Percentiles rank a stretch among this genome's conserved stretches.
phyloP scores from a whole-genome alignment of 768 basidiomycete species.

The Tulasnella sp. region DNA sequence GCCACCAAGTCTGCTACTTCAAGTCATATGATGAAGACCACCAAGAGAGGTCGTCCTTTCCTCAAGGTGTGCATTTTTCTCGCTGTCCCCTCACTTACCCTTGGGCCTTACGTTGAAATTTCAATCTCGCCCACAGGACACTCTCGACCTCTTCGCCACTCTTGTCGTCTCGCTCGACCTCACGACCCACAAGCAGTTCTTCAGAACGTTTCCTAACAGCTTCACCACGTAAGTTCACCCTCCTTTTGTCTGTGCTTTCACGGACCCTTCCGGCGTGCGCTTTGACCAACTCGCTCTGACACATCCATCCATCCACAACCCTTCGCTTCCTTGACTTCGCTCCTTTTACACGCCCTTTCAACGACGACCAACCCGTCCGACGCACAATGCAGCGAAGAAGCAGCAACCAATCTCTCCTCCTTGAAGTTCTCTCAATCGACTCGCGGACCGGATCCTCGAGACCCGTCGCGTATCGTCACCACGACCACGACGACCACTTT shows the following conservation, averaged over 20 bases:
- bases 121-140: conserved; percentile 50
- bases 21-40: conserved; percentile 98
- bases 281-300: background rate
- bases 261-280: background rate
- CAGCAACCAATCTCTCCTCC: conserved; percentile 81
- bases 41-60: conserved; percentile 87
- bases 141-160: conserved; percentile 95
- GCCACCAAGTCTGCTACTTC: conserved; percentile 36
- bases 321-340: background rate
- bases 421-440: conserved; percentile 99
- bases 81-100: background rate
- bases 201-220: conserved; percentile 86
- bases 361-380: background rate
- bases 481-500: conserved; percentile 99
- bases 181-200: conserved; percentile 86
- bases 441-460: conserved; percentile 95
- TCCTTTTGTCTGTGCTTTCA: background rate
- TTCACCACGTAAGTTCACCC: conserved; percentile 74
- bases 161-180: conserved; percentile 89
- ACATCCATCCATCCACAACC: background rate
- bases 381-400: conserved; percentile 67
- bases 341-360: background rate
- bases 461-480: conserved; percentile 94
- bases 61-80: conserved; percentile 51
- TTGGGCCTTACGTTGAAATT: background rate